phyloP scores from a whole-genome alignment of 768 basidiomycete genomes.

The Tylopilus vinaceipallidus region DNA sequence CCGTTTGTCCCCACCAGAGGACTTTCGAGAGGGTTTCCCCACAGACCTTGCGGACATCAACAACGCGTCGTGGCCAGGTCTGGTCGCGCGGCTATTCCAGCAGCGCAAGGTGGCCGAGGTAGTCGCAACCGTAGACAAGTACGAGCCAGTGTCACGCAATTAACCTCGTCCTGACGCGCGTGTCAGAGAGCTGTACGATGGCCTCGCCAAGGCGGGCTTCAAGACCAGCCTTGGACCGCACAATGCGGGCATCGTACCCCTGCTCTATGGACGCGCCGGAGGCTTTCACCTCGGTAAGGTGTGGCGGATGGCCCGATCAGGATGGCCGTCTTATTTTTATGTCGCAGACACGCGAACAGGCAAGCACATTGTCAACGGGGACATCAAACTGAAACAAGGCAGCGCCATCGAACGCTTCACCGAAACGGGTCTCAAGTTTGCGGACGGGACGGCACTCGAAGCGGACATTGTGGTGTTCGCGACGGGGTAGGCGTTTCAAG shows the following conservation, averaged over 20 bases:
- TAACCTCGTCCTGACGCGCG: not conserved
- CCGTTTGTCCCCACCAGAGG: too few relatives aligned
- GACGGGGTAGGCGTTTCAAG: not conserved
- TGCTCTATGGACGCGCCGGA: slow-evolving; percentile 26
- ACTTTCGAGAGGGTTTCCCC: slow-evolving; percentile 5
- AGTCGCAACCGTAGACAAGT: slow-evolving; percentile 2
- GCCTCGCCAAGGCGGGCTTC: slow-evolving; percentile 33
- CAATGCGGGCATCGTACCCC: slow-evolving; percentile 30
- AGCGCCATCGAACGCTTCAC: too few relatives aligned
- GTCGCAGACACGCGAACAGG: slow-evolving; percentile 33
- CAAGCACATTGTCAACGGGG: slow-evolving; percentile 40
- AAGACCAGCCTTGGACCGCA: slow-evolving; percentile 29
- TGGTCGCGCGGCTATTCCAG: slow-evolving; percentile 4
- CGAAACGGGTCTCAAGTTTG: slow-evolving; percentile 15
- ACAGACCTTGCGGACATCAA: slow-evolving; percentile 5
- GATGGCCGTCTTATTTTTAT: not conserved
- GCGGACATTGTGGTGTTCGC: slow-evolving; percentile 26
- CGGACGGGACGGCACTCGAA: slow-evolving; percentile 21
- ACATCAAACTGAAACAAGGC: slow-evolving; percentile 45
- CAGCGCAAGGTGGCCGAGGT: slow-evolving; percentile 5
- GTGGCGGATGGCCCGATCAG: too few relatives aligned
- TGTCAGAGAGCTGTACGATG: slow-evolving; percentile 31
- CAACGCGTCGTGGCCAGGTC: not conserved
- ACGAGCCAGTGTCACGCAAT: not conserved
- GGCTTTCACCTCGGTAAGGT: slow-evolving; percentile 32